phyloP scores from a whole-genome alignment of 2,329 filamentous ascomycete species.

The Beauveria rudraprayagi region DNA sequence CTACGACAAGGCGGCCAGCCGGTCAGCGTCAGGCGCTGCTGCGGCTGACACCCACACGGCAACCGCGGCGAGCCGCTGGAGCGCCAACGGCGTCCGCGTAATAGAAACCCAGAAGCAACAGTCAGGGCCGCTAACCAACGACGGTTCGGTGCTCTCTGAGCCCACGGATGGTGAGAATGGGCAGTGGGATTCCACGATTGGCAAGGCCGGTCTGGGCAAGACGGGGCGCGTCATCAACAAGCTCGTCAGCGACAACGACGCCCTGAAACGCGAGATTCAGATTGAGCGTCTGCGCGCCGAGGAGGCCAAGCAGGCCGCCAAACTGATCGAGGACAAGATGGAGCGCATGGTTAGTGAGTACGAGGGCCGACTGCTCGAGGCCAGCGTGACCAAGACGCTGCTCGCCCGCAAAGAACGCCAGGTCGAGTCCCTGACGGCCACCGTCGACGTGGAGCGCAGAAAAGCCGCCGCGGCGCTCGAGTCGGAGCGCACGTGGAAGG shows the following conservation, averaged over 20 bases:
- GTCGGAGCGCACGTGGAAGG: slow-evolving; percentile 53
- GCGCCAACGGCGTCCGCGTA: slow-evolving; percentile 22
- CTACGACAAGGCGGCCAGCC: slow-evolving; percentile 18
- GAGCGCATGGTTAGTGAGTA: slow-evolving; percentile 60
- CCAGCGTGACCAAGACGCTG: slow-evolving; percentile 62
- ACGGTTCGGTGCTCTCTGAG: slow-evolving; percentile 22
- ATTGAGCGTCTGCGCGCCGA: slow-evolving; percentile 58
- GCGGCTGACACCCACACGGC: slow-evolving; percentile 30
- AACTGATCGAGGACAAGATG: slow-evolving; percentile 63
- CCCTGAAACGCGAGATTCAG: slow-evolving; percentile 64
- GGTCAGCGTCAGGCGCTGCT: slow-evolving; percentile 19
- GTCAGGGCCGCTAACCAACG: slow-evolving; percentile 17
- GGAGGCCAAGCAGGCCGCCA: slow-evolving; percentile 61
- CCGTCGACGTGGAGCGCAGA: slow-evolving; percentile 56
- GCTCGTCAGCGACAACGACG: slow-evolving; percentile 72
- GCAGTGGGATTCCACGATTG: slow-evolving; percentile 59
- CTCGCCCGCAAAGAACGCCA: slow-evolving; percentile 67
- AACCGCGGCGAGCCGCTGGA: slow-evolving; percentile 23
- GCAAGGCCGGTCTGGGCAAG: slow-evolving; percentile 64
- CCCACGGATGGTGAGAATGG: slow-evolving; percentile 26
- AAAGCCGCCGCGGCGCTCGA: slow-evolving; percentile 51
- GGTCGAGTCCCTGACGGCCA: slow-evolving; percentile 57
- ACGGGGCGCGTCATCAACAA: slow-evolving; percentile 73
- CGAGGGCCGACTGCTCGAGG: slow-evolving; percentile 60
- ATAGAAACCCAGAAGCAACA: slow-evolving; percentile 19